Conservation (phyloP, 306 rosid genomes). For the Alnus glutinosa region DNA sequence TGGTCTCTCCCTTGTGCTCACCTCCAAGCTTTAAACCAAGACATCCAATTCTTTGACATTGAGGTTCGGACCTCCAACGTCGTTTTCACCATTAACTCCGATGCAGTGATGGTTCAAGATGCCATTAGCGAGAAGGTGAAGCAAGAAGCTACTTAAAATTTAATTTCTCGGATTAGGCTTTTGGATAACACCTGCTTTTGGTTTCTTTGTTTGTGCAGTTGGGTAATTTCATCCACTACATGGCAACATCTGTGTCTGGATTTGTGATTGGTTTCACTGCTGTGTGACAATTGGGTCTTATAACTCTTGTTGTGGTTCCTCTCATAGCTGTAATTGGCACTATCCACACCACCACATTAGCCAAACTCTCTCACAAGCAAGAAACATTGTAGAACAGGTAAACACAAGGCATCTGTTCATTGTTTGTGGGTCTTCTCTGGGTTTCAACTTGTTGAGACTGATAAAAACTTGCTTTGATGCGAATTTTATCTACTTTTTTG, state of each 20-base stretch:
- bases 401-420: not conserved
- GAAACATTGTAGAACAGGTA: slow-evolving; percentile 94
- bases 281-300: slow-evolving; percentile 94
- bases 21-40: slow-evolving; percentile 65
- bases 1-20: too few relatives aligned
- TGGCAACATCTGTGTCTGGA: slow-evolving; percentile 97
- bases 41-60: slow-evolving; percentile 83
- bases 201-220: slow-evolving; percentile 54
- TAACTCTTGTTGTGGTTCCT: slow-evolving; percentile 93
- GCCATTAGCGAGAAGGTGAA: slow-evolving; percentile 98
- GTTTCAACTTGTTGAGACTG: slow-evolving; percentile 1
- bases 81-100: slow-evolving; percentile 82
- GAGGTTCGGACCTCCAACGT: slow-evolving; percentile 95
- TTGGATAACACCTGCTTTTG: slow-evolving; percentile 17
- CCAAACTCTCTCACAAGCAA: slow-evolving; percentile 91
- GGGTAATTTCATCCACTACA: slow-evolving; percentile 93
- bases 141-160: slow-evolving; percentile 9
- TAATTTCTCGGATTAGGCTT: not conserved
- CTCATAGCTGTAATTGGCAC: slow-evolving; percentile 90
- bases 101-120: slow-evolving; percentile 95
- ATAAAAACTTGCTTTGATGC: not conserved
- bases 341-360: slow-evolving; percentile 76
- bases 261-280: slow-evolving; percentile 96
- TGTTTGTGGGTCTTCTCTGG: not conserved
- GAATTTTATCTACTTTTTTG: slow-evolving; percentile 12